Evolutionary conservation across 805 yeast genomes (phyloP).

Genomic region (Tetrapisispora fleetii): DNA sequence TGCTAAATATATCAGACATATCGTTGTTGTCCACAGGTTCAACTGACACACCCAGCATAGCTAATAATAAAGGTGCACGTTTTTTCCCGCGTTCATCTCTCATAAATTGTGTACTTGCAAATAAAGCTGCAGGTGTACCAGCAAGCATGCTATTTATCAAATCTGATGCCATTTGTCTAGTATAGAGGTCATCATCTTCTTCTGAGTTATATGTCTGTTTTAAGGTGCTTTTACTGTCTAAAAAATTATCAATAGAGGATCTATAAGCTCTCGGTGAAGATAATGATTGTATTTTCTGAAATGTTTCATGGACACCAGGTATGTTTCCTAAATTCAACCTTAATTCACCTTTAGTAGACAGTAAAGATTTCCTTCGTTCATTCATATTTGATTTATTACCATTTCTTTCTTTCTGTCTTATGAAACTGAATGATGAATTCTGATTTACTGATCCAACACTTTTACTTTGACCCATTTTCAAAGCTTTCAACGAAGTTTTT

Average conservation of each 20-base stretch:
- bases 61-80: slow-evolving; percentile 74
- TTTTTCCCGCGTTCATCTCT: slow-evolving; percentile 67
- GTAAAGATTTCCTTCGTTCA: slow-evolving; percentile 6
- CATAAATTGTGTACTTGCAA: slow-evolving; percentile 64
- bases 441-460: neutral
- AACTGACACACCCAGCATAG: slow-evolving; percentile 59
- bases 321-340: neutral
- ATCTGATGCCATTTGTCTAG: slow-evolving; percentile 31
- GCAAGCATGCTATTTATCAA: slow-evolving; percentile 45
- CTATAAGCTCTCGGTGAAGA: neutral
- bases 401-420: neutral
- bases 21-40: slow-evolving; percentile 18
- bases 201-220: slow-evolving; percentile 1
- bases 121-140: slow-evolving; percentile 65
- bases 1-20: neutral
- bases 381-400: neutral
- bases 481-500: neutral
- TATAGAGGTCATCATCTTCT: slow-evolving; percentile 12
- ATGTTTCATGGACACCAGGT: slow-evolving; percentile 2
- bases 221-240: slow-evolving; percentile 1
- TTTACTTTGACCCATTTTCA: neutral
- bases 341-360: neutral
- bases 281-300: neutral
- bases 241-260: neutral
- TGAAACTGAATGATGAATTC: neutral